Base-by-base conservation (phyloP, 257 asterid species). In the Solanum peruvianum region DNA sequence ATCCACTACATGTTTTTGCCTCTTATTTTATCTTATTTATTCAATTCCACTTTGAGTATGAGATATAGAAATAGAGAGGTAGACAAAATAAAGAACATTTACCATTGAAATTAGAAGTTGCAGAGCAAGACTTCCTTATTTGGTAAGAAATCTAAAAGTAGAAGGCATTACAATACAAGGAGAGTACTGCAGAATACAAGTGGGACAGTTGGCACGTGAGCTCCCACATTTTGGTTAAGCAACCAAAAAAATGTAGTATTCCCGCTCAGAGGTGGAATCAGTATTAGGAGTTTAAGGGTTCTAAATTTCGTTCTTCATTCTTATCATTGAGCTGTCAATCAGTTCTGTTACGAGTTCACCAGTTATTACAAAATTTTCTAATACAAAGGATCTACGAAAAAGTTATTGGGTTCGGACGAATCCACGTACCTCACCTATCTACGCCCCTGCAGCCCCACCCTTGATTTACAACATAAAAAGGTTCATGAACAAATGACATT, bases 71-170 rank as follows among this genome's bases (percentile, higher is more conserved):
- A 72, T 60, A 3, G 18, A 3, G 18, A 20, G 49, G 83, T 7
- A 42, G 58, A 42, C 60, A 76, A 76, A 71, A 80, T 6, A 47
- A 72, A n/a, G 83, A 8, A 42, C 60, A 76, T 72, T 71, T 49
- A 14, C 70, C 25, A 66, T 84, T 69, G 67, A 84, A 85, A 41
- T 47, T 27, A 69, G 88, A 67, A 67, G 33, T 67, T 85, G 88
- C 85, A 58, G 56, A 77, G 25, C 16, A 78, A 82, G 44, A 85
- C 70, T 85, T 87, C 90, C 90, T 86, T 29, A 87, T 85, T 39
- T 87, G 56, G 89, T 44, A 89, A 87, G 88, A 89, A 86, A 49
- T 70, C 86, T 60, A 25, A 62, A 66, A 86, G 33, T 11, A 86
- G 81, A 77, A 75, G 14, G 73, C 87, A 31, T 44, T 80, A 45